Evolutionary conservation across 2,329 filamentous ascomycete species (phyloP).

Genomic region (Epichloe brachyelytri): DNA sequence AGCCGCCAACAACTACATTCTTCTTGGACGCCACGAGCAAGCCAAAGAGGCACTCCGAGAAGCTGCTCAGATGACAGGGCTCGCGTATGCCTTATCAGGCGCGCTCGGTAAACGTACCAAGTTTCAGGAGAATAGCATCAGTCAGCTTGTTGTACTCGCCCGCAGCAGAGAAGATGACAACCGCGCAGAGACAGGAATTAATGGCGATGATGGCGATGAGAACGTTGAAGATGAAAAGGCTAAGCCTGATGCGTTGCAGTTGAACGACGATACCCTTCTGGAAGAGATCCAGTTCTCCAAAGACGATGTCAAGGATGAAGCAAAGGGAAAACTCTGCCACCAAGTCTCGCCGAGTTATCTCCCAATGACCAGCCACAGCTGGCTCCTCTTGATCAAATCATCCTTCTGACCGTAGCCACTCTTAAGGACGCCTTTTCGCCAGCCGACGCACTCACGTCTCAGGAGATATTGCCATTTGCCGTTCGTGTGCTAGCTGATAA

Average conservation of each 20-base stretch:
- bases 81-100: constrained; percentile 74
- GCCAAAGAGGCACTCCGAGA: constrained; percentile 58
- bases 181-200: constrained; percentile 7
- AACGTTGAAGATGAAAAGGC: constrained; percentile 14
- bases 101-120: constrained; percentile 74
- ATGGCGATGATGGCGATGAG: constrained; percentile 5
- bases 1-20: constrained; percentile 67
- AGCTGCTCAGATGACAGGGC: constrained; percentile 53
- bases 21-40: constrained; percentile 68
- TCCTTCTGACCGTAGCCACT: constrained; percentile 75
- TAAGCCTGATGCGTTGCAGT: constrained; percentile 54
- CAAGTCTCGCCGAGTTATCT: constrained; percentile 49
- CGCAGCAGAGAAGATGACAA: constrained; percentile 45
- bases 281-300: constrained; percentile 74
- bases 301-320: constrained; percentile 27
- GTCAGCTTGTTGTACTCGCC: constrained; percentile 83
- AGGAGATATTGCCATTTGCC: constrained; percentile 87
- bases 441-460: constrained; percentile 72
- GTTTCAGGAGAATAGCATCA: constrained; percentile 67
- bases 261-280: constrained; percentile 88
- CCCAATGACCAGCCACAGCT: constrained; percentile 75
- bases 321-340: constrained; percentile 36
- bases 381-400: constrained; percentile 74
- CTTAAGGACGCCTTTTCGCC: constrained; percentile 82
- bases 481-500: constrained; percentile 77